Evolutionary conservation across 768 basidiomycete species (phyloP), one percentile per base, ranked within the genome.

Genomic region (Auricularia auricula-judae): DNA sequence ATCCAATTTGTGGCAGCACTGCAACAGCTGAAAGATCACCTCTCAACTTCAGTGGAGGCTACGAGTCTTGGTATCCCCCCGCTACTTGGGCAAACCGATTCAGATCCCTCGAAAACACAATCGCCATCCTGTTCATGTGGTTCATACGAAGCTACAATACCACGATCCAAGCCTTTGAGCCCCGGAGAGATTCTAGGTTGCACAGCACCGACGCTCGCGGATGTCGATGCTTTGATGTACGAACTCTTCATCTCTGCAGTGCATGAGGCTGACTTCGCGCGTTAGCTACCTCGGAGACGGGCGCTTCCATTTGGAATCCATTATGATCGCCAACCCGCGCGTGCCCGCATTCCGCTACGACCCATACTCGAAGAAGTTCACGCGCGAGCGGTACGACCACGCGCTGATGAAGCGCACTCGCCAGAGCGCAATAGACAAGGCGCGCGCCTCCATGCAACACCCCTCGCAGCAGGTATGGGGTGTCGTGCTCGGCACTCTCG

Each of bases 251-350:
- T 56, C 23, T 36, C 36, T 4, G 33, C 3, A 23, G n/a, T 60
- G 54, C n/a, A 53, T 36, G 14, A 59, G 7, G 18, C 5, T 51
- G 47, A 5, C 7, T 44, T 51, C 42, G 21, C 63, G 18, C n/a
- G 39, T 60, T 65, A 97, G 94, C 70, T 99, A 98, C 74, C 84
- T 99, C 34, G 97, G 97, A 18, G 97, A 99, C 70, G 97, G 97
- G 23, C 88, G 97, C 10, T 99, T 99, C 79, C 97, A 98, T 73
- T 82, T 98, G 18, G 97, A 99, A 75, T 91, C 93, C 14, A 94
- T 98, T 73, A 99, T 99, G 97, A 97, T 99, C 65, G 93, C 94
- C n/a, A 99, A 99, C 73, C 97, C 97, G 0, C 75, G 82, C 36
- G 82, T 98, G 18, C 94, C 97, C 11, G 95, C 97, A 0, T 99